Conservation (phyloP, 164 flowering plant genomes). For the Stephania cephalantha region DNA sequence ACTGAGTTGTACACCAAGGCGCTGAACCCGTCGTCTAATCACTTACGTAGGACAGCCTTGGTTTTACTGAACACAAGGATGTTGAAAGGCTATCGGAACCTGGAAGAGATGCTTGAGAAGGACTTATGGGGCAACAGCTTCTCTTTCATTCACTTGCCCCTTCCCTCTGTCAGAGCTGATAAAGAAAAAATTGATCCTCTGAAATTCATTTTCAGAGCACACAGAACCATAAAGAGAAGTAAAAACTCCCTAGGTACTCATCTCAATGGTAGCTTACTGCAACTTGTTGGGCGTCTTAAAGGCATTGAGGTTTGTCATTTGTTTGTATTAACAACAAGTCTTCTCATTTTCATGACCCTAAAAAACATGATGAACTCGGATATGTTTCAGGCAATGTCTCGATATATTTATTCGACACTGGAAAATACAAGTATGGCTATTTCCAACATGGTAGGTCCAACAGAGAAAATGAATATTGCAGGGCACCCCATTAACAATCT, state of each 20-base stretch:
- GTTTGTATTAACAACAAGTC: background rate
- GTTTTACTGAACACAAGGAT: conserved; percentile 18
- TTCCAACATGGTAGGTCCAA: conserved; percentile 17
- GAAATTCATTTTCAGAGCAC: conserved; percentile 9
- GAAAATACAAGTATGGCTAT: conserved; percentile 9
- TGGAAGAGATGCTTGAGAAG: conserved; percentile 17
- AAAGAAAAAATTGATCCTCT: conserved; percentile 10
- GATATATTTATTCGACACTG: conserved; percentile 4
- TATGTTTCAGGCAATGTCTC: conserved; percentile 12
- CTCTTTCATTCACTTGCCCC: conserved; percentile 14
- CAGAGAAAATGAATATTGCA: conserved; percentile 15
- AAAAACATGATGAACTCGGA: no score
- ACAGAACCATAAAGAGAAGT: conserved; percentile 10
- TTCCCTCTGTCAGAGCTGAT: conserved; percentile 4
- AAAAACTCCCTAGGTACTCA: conserved; percentile 10
- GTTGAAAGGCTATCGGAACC: conserved; percentile 12
- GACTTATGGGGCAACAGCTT: conserved; percentile 17
- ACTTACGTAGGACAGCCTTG: conserved; percentile 7
- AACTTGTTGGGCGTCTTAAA: conserved; percentile 5
- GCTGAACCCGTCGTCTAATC: background rate
- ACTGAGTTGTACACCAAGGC: conserved; percentile 11
- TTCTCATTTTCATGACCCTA: no score
- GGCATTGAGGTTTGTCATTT: conserved; percentile 11
- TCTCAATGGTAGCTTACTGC: conserved; percentile 11
- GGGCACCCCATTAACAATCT: conserved; percentile 10